A percentile compares a stretch with the other conserved stretches of the same genome.
Conservation (phyloP, 345 rosid genomes). For the Populus ilicifolia region DNA sequence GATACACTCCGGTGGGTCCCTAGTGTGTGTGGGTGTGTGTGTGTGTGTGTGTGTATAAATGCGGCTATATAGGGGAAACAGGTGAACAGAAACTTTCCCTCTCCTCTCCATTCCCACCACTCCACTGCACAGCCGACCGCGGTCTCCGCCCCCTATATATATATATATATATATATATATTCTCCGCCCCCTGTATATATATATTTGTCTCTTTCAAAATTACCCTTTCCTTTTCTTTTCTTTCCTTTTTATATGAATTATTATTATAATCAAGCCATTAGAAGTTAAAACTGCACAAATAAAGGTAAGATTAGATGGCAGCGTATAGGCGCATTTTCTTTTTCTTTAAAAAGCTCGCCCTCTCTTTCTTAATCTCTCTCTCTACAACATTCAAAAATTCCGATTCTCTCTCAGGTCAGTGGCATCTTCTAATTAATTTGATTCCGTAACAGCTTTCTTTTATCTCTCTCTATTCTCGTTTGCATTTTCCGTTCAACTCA, state of each 20-base stretch:
- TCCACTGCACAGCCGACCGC: not conserved
- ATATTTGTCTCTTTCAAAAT: not conserved
- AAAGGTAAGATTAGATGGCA: too few species aligned
- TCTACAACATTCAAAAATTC: not conserved
- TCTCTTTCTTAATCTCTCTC: not conserved
- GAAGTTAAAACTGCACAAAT: too few species aligned
- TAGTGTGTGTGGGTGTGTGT: not conserved
- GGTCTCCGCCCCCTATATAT: too few species aligned
- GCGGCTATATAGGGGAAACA: not conserved
- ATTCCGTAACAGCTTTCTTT: too few species aligned
- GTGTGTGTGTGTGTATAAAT: too few species aligned
- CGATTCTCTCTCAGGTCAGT: not conserved
- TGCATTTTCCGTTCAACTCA: not conserved
- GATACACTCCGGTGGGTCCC: not conserved
- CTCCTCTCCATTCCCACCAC: not conserved
- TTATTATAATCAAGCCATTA: too few species aligned
- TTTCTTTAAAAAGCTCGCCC: not conserved
- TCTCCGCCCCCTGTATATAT: too few species aligned
- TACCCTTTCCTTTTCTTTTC: not conserved
- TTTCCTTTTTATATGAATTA: not conserved
- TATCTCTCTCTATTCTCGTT: not conserved
- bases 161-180: too few species aligned
- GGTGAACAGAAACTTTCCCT: not conserved
- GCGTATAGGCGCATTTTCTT: not conserved
- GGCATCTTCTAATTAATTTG: not conserved